Percentiles rank a stretch among this genome's conserved stretches.
These are phyloP conservation scores for Quercus engelmannii DNA, from an alignment of 306 rosid genomes.

Conservation along the genomic window DNA sequence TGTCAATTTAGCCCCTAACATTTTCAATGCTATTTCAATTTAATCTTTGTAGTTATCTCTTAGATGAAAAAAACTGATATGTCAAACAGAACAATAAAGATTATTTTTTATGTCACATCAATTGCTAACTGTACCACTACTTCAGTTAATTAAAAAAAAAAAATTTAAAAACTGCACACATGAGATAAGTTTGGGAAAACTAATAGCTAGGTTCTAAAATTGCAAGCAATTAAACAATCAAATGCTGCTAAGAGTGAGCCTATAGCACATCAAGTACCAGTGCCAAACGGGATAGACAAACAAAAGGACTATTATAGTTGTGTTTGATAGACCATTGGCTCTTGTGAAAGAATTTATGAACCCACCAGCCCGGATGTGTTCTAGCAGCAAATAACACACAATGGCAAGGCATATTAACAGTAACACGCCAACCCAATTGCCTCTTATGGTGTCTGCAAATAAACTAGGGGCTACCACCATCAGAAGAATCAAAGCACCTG, in stretches of 20 bases:
- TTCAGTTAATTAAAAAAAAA: no score
- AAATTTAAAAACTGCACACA: no score
- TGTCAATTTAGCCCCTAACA: no score
- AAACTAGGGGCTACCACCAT: constrained; percentile 63
- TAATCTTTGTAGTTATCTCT: accelerated
- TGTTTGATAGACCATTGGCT: constrained; percentile 69
- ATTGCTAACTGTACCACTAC: no score
- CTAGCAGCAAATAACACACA: constrained; percentile 82
- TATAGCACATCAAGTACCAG: constrained; percentile 36
- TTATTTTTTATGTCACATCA: no score
- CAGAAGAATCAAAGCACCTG: constrained; percentile 64
- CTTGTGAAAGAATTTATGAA: constrained; percentile 75
- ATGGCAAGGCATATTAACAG: constrained; percentile 52
- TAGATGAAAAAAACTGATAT: no score
- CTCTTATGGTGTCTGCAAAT: constrained; percentile 47
- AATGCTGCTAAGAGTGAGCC: neutral
- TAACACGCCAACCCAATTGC: constrained; percentile 43
- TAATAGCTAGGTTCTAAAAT: neutral
- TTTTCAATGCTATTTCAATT: no score
- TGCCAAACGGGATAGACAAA: constrained; percentile 75
- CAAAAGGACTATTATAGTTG: constrained; percentile 63
- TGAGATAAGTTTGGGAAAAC: no score
- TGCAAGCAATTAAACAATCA: constrained; percentile 15
- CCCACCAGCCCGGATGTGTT: constrained; percentile 93
- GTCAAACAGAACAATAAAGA: no score